These are phyloP conservation scores for Allium cepa DNA, from an alignment of 106 monocot species.

Conservation along the genomic window DNA sequence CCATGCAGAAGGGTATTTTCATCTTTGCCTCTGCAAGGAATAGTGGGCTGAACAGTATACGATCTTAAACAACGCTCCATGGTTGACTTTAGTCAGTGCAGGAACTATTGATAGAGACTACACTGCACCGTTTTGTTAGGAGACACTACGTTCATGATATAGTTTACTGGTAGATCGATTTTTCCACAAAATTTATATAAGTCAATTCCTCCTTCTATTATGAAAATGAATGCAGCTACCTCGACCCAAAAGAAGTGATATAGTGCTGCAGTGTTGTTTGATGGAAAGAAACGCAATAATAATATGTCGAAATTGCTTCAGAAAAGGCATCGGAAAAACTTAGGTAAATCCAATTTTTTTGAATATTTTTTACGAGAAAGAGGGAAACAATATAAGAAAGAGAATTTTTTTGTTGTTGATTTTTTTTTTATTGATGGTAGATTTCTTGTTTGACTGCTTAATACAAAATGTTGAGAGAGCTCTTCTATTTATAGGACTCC, in stretches of 20 bases:
- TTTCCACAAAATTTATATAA: constrained; percentile 1
- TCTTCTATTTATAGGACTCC: no score
- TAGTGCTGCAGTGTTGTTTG: no score
- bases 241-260: constrained; percentile 6
- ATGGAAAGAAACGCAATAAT: no score
- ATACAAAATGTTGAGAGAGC: no score
- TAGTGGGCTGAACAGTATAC: constrained; percentile 6
- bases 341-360: no score
- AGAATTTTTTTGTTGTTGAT: no score
- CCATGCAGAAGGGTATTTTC: constrained; percentile 33
- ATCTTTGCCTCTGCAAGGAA: constrained; percentile 18
- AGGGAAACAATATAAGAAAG: no score
- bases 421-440: no score
- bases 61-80: constrained; percentile 22
- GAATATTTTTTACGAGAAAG: no score
- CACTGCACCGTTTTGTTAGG: constrained; percentile 18
- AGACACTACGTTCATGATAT: neutral
- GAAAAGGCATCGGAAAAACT: no score
- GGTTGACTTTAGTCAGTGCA: constrained; percentile 25
- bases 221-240: constrained; percentile 8
- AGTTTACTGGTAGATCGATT: neutral
- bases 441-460: no score
- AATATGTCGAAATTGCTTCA: no score
- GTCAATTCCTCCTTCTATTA: constrained; percentile 4
- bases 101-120: constrained; percentile 27